A percentile compares a stretch with the other conserved stretches of the same genome.
phyloP scores from a whole-genome alignment of 2,329 filamentous ascomycete genomes.

The Calonectria fujianensis region DNA sequence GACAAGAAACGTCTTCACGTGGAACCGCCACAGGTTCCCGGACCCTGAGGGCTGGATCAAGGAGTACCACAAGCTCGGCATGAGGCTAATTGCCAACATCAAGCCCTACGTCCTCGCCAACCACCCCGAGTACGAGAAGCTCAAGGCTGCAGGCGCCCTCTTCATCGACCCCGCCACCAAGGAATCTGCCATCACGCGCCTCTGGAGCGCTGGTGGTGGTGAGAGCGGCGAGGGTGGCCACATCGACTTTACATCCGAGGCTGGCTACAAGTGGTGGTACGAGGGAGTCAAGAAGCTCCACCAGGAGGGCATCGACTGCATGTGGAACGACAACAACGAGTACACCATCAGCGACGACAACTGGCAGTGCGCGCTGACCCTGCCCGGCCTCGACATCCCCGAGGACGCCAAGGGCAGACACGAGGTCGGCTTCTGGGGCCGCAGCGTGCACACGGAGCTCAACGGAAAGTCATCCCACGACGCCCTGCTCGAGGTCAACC shows the following conservation, averaged over 20 bases:
- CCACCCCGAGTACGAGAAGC: constrained; percentile 79
- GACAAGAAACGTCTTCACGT: constrained; percentile 80
- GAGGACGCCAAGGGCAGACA: constrained; percentile 63
- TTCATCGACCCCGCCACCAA: constrained; percentile 76
- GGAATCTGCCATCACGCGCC: constrained; percentile 73
- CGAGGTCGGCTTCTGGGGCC: constrained; percentile 80
- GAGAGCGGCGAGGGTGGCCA: constrained; percentile 82
- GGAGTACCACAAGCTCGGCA: constrained; percentile 77
- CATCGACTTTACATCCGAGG: constrained; percentile 82
- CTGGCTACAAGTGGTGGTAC: constrained; percentile 83
- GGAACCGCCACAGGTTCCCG: constrained; percentile 82
- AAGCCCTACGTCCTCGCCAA: constrained; percentile 82
- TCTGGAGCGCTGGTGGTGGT: constrained; percentile 84
- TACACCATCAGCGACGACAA: constrained; percentile 80
- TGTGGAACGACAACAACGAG: constrained; percentile 89
- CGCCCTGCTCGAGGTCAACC: constrained; percentile 75
- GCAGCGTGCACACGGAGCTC: constrained; percentile 81
- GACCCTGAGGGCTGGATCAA: constrained; percentile 79
- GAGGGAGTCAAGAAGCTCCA: constrained; percentile 78
- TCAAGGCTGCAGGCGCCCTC: constrained; percentile 75
- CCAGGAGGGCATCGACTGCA: constrained; percentile 79
- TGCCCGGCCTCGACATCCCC: constrained; percentile 59
- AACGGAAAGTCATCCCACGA: constrained; percentile 83
- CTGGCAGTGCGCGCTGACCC: constrained; percentile 77
- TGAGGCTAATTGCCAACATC: constrained; percentile 82